A percentile compares a stretch with the other conserved stretches of the same genome.
Evolutionary conservation across 2,329 filamentous ascomycete species (phyloP).

Genomic region (Huntiella abstrusa): DNA sequence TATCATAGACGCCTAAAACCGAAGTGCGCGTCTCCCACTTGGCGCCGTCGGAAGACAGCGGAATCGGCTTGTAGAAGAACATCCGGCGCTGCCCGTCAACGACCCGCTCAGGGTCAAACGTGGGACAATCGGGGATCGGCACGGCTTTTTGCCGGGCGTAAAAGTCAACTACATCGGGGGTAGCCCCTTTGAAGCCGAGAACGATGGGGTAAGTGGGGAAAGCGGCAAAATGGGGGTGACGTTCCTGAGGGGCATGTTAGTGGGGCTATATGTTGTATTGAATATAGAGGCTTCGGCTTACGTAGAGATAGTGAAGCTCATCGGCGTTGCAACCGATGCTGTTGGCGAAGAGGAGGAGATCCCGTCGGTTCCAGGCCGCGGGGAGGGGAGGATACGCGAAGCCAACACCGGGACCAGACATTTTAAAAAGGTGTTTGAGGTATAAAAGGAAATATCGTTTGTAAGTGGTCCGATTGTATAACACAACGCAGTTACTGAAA

Average conservation of each 20-base stretch:
- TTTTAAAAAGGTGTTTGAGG: not conserved
- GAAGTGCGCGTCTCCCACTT: conserved; percentile 61
- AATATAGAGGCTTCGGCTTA: conserved; percentile 23
- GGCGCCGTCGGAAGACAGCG: conserved; percentile 48
- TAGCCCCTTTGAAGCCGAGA: conserved; percentile 62
- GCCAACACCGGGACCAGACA: conserved; percentile 39
- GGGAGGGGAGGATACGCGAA: conserved; percentile 61
- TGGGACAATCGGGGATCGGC: conserved; percentile 57
- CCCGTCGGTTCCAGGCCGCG: conserved; percentile 74
- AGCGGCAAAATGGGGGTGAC: conserved; percentile 67
- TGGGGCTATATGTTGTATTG: not conserved
- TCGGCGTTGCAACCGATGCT: conserved; percentile 72
- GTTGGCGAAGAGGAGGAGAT: conserved; percentile 75
- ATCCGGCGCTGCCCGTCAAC: conserved; percentile 74
- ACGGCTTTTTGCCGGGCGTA: conserved; percentile 48
- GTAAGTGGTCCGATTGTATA: not conserved
- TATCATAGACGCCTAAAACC: conserved; percentile 76
- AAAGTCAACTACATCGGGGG: conserved; percentile 67
- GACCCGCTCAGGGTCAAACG: conserved; percentile 53
- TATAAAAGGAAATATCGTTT: not conserved
- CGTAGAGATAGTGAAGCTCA: conserved; percentile 85
- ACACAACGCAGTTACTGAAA: not conserved
- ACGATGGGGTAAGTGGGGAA: conserved; percentile 81
- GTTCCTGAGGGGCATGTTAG: conserved; percentile 37
- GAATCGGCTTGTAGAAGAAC: conserved; percentile 57